phyloP scores from a whole-genome alignment of 2,329 filamentous ascomycete species.

The Aspergillus flavus region DNA sequence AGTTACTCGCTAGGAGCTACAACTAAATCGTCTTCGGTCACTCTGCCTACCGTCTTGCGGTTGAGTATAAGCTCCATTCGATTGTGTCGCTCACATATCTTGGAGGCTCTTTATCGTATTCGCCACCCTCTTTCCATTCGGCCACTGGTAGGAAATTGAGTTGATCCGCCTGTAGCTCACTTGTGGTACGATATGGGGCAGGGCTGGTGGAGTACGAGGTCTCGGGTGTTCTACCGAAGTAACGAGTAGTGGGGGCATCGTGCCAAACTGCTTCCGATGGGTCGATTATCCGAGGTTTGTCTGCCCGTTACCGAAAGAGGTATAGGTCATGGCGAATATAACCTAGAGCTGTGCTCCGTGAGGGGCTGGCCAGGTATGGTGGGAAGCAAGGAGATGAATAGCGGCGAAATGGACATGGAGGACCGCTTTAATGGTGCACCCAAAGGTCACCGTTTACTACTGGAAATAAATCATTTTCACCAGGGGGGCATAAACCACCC shows the following conservation, averaged over 20 bases:
- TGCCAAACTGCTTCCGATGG: neutral
- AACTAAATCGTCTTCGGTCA: slow-evolving; percentile 28
- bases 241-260: slow-evolving; percentile 9
- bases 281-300: neutral
- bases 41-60: slow-evolving; percentile 21
- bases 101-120: slow-evolving; percentile 25
- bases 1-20: slow-evolving; percentile 27
- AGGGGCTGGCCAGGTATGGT: too few species aligned
- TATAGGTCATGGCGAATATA: neutral
- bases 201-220: neutral
- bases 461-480: too few species aligned
- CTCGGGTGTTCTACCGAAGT: slow-evolving; percentile 1
- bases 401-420: too few species aligned
- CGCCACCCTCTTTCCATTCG: slow-evolving; percentile 12
- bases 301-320: neutral
- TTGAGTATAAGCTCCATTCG: slow-evolving; percentile 30
- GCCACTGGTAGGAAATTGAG: neutral
- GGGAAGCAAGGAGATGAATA: too few species aligned
- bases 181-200: neutral
- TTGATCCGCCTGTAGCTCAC: neutral
- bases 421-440: too few species aligned
- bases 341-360: too few species aligned
- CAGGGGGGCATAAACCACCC: too few species aligned
- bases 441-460: too few species aligned
- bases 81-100: slow-evolving; percentile 26